Base-by-base conservation (phyloP, 768 basidiomycete genomes). In the Rhodosporidiobolus sp. region DNA sequence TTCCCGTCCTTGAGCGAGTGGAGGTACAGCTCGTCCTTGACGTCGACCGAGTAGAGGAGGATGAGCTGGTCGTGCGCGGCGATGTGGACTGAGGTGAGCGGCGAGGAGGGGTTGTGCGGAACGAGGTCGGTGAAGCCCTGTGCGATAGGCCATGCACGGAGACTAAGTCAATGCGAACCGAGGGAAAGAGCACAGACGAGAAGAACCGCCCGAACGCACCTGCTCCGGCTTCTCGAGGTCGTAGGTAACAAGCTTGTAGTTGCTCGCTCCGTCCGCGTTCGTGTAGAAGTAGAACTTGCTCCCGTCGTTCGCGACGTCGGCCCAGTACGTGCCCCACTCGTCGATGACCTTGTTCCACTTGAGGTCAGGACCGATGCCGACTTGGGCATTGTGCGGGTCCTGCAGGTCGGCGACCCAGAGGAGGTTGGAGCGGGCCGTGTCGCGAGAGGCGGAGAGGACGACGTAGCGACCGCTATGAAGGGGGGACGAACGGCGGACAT, bases 1-100 rank as follows among this genome's bases (percentile, higher is more conserved):
- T 82, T 76, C 35, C 91, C 90, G 9, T 80, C 79, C 58, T 84
- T 82, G 34, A 77, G 75, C 48, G 85, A 82, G 81, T 90, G 88
- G 54, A 93, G 79, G 80, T 90, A 90, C 45, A 92, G 83, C 80
- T 91, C 89, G 77, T 92, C 90, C 70, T 87, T 88, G 78, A 92
- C 91, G 77, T 92, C 89, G 63, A 86, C 85, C 76, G 89, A 88
- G 83, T 90, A 91, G 53, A 85, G 81, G 26, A 88, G 79, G 14
- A 84, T 85, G 65, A 92, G 83, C 55, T 85, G 84, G 77, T 88
- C 85, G 46, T 73, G 22, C 65, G 85, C 84, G 32, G 90, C 82
- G 28, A 84, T 80, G 60, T 83, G 79, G 43, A 83, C 80, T 49
- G 84, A 82, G n/a, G 84, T 84, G 38, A 92, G 83, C 72, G 84